These are phyloP conservation scores for Heimioporus sp. DNA, from an alignment of 768 basidiomycete species.

Conservation along the genomic window DNA sequence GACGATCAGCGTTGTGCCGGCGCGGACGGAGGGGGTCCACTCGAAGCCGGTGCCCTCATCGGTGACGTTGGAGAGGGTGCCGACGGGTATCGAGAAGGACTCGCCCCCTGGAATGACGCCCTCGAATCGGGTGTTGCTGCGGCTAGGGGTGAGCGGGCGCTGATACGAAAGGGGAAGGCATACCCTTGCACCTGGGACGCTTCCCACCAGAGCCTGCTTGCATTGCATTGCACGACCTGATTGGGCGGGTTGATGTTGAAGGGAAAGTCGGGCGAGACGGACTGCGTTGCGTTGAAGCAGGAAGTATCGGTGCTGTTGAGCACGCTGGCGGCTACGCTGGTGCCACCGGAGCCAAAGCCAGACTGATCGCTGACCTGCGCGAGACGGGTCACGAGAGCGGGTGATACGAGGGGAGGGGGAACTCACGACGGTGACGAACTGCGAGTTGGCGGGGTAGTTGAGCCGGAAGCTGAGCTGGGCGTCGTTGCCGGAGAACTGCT, in stretches of 20 bases:
- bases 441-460: conserved; percentile 62
- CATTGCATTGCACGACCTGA: conserved; percentile 61
- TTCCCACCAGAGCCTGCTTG: conserved; percentile 69
- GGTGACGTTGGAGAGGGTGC: conserved; percentile 41
- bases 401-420: background rate
- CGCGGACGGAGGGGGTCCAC: conserved; percentile 65
- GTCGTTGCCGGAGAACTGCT: conserved; percentile 45
- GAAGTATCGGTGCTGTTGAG: conserved; percentile 46
- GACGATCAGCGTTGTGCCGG: conserved; percentile 64
- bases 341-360: conserved; percentile 72
- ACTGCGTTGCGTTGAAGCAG: conserved; percentile 55
- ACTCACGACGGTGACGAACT: conserved; percentile 77
- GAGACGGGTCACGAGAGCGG: background rate
- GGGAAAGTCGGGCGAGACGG: conserved; percentile 51
- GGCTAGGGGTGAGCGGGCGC: background rate
- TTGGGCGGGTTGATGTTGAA: conserved; percentile 62
- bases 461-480: conserved; percentile 52
- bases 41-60: conserved; percentile 59
- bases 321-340: conserved; percentile 64
- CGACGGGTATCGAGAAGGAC: conserved; percentile 63
- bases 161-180: conserved; percentile 11
- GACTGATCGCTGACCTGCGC: conserved; percentile 55
- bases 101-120: conserved; percentile 81
- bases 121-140: conserved; percentile 57
- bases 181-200: conserved; percentile 51